These are phyloP conservation scores for Aspergillus sp. DNA, from an alignment of 2,329 filamentous ascomycete genomes.

Conservation along the genomic window DNA sequence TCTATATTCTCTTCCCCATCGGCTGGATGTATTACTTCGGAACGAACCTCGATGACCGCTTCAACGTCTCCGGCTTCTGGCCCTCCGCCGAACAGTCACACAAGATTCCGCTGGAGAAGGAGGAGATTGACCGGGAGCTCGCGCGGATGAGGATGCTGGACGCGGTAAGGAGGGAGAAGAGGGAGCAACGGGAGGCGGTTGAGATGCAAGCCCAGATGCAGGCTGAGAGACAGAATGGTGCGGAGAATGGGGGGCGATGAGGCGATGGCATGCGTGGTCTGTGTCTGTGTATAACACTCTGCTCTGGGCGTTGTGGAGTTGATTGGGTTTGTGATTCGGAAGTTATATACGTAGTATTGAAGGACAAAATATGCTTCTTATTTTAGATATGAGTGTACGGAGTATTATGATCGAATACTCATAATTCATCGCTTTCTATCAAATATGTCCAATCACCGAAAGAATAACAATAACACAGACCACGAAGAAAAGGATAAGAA, in stretches of 20 bases:
- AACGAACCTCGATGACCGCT: slow-evolving; percentile 90
- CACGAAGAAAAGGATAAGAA: background rate
- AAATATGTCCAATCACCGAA: slow-evolving; percentile 5
- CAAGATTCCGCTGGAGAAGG: slow-evolving; percentile 45
- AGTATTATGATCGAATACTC: too few species aligned
- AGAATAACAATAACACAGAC: background rate
- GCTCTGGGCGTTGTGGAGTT: background rate
- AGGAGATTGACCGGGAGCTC: slow-evolving; percentile 67
- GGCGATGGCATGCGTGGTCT: background rate
- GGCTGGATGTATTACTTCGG: slow-evolving; percentile 99
- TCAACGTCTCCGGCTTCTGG: slow-evolving; percentile 88
- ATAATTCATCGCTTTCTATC: background rate
- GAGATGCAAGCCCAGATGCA: slow-evolving; percentile 12
- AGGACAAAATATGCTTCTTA: too few species aligned
- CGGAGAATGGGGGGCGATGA: slow-evolving; percentile 10
- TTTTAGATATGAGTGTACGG: too few species aligned
- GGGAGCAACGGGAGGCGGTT: slow-evolving; percentile 31
- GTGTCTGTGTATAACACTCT: background rate
- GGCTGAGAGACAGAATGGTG: slow-evolving; percentile 6
- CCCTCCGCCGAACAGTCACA: slow-evolving; percentile 56
- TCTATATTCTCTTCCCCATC: slow-evolving; percentile 98
- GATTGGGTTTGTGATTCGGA: background rate
- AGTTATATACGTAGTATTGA: too few species aligned
- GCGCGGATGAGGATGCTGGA: slow-evolving; percentile 54
- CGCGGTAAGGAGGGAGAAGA: slow-evolving; percentile 40